Evolutionary conservation across 768 basidiomycete species (phyloP).

Genomic region (Mycena albidolilacea): DNA sequence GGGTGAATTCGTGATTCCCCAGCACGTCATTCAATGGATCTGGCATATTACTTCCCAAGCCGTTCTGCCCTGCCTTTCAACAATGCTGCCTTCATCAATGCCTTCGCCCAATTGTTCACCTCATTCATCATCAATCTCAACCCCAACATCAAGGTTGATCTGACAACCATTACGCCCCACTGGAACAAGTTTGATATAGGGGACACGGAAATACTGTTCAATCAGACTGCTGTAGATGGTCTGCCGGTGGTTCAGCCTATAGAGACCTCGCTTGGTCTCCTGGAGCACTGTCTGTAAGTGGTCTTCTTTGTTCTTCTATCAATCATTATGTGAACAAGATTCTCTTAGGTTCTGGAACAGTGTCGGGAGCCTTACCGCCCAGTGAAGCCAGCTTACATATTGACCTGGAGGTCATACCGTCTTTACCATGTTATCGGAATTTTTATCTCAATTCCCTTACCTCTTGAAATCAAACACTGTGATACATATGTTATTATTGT

Average conservation of each 20-base stretch:
- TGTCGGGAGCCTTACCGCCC: conserved; percentile 32
- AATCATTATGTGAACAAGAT: not conserved
- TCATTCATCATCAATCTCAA: conserved; percentile 10
- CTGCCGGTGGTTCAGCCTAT: conserved; percentile 30
- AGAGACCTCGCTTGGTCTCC: conserved; percentile 12
- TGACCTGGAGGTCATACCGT: not conserved
- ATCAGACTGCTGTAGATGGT: conserved; percentile 16
- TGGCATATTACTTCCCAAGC: too few species aligned
- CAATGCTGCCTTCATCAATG: conserved; percentile 32
- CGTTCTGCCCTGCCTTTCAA: conserved; percentile 23
- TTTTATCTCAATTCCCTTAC: conserved; percentile 14
- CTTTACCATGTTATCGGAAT: not conserved
- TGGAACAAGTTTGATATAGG: conserved; percentile 19
- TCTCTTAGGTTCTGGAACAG: conserved; percentile 35
- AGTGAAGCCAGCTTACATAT: conserved; percentile 14
- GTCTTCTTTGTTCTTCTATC: not conserved
- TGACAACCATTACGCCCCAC: conserved; percentile 30
- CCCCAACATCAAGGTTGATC: too few species aligned
- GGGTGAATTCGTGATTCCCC: not conserved
- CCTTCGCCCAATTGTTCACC: conserved; percentile 37
- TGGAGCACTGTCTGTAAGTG: conserved; percentile 31
- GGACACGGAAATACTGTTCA: conserved; percentile 36
- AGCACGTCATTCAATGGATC: too few species aligned
- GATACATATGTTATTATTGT: conserved; percentile 6
- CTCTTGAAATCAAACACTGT: conserved; percentile 9